Evolutionary conservation across 2,329 filamentous ascomycete species (phyloP).

Genomic region (Pseudogymnoascus sp.): DNA sequence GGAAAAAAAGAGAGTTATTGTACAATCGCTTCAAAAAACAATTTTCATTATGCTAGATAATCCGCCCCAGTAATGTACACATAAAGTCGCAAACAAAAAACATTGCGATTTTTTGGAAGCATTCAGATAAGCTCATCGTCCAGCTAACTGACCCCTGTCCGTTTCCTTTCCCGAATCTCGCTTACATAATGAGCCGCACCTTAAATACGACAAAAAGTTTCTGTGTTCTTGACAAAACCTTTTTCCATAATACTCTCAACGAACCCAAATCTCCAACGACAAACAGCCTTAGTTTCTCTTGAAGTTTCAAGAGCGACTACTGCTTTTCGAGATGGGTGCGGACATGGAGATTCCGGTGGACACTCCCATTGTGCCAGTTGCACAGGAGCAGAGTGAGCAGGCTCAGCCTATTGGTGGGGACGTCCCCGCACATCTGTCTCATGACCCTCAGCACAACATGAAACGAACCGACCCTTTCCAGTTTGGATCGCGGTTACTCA

Average conservation of each 20-base stretch:
- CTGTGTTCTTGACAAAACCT: neutral
- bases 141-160: neutral
- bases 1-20: neutral
- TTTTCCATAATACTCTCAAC: neutral
- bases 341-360: neutral
- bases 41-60: neutral
- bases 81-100: neutral
- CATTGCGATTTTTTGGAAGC: neutral
- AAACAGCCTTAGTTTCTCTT: neutral
- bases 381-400: neutral
- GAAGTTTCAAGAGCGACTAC: conserved; percentile 4
- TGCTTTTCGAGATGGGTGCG: neutral
- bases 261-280: neutral
- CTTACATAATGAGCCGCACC: conserved; percentile 8
- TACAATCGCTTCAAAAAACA: neutral
- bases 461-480: conserved; percentile 91
- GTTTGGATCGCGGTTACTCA: conserved; percentile 82
- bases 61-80: neutral
- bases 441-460: conserved; percentile 51
- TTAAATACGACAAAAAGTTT: conserved; percentile 4
- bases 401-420: neutral
- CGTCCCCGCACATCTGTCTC: conserved; percentile 22
- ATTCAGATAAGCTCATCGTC: neutral
- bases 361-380: neutral
- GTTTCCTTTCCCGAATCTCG: neutral